Percentiles rank a stretch among this genome's conserved stretches.
phyloP scores from a whole-genome alignment of 371 early-diverging fungal species.

The Lichtheimia hyalospora region DNA sequence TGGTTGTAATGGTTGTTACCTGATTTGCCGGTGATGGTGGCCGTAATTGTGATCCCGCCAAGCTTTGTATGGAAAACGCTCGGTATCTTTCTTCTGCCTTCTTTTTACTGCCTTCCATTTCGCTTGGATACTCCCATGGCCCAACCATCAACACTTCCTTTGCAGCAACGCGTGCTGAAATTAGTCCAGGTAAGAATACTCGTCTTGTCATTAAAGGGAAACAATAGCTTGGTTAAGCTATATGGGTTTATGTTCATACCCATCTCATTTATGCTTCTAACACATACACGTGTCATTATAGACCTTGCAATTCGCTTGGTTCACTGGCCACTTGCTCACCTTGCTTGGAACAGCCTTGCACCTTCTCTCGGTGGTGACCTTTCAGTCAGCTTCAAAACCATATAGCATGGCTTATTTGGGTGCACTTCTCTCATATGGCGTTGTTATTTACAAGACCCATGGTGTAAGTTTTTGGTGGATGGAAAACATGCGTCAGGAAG shows the following conservation, averaged over 20 bases:
- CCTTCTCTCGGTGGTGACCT: constrained; percentile 28
- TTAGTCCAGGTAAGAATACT: constrained; percentile 9
- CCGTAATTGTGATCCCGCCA: too few species aligned
- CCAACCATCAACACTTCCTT: constrained; percentile 17
- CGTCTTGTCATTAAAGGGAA: too few species aligned
- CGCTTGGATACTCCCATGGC: constrained; percentile 14
- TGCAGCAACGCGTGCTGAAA: constrained; percentile 25
- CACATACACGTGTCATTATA: constrained; percentile 12
- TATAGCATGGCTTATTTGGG: constrained; percentile 72
- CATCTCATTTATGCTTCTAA: too few species aligned
- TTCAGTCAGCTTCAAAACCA: constrained; percentile 28
- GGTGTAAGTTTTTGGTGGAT: constrained; percentile 59
- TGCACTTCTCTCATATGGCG: constrained; percentile 77
- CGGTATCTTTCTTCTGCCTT: constrained; percentile 8
- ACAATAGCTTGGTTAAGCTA: too few species aligned
- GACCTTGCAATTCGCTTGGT: constrained; percentile 69
- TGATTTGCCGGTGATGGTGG: too few species aligned
- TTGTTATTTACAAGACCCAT: constrained; percentile 86
- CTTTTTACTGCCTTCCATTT: constrained; percentile 5
- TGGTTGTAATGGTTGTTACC: too few species aligned
- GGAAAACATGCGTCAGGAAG: not conserved
- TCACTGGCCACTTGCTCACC: constrained; percentile 42
- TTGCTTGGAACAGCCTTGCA: constrained; percentile 36
- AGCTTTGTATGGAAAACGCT: not conserved
- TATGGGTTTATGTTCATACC: too few species aligned